Base-by-base conservation (phyloP, 441 rosid genomes). In the Populus trichocarpa region DNA sequence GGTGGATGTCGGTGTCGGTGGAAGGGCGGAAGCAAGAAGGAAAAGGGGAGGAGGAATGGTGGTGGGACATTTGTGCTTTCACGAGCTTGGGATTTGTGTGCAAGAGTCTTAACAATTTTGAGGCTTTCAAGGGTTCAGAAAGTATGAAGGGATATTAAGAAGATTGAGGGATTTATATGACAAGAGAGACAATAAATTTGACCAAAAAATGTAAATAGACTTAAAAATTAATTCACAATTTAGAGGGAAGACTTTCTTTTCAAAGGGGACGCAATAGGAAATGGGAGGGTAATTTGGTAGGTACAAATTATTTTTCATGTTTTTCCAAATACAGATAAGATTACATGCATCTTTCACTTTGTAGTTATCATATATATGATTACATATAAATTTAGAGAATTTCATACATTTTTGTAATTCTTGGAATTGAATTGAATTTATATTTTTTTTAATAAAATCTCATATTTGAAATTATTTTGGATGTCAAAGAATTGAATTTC, bases 11-110 rank as follows among this genome's bases (percentile, higher is more conserved):
- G 61, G 0, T 14, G 87, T 82, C 92, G 92, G 90, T 0, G 88
- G 85, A 0, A 84, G 81, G 86, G 74, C 92, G 92, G 90, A 92
- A 89, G 86, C 98, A 91, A 28, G 90, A 69, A 2, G 90, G 85
- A 23, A 88, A 85, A 2, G 88, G 83, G 74, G 92, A 85, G 70
- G 89, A 78, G 6, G 68, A 11, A 5, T 1, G 68, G 20, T 77
- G 81, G 85, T 42, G 76, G 77, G 93, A 84, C 95, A 91, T 88
- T 50, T 13, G 80, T 50, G 53, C 16, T 65, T 8, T n/a, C 30
- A 30, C 57, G 59, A 25, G 25, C 8, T 38, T 20, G 70, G 69
- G 16, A 14, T 23, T 5, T n/a, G 14, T 0, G 10, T 25, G 14
- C 25, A 92, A 89, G 86, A 0, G 4, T 30, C 32, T 30, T 22